Evolutionary conservation across 1,139 yeast species (phyloP), one percentile per base, ranked within the genome.

Genomic region (Saccharomyces pastorianus): DNA sequence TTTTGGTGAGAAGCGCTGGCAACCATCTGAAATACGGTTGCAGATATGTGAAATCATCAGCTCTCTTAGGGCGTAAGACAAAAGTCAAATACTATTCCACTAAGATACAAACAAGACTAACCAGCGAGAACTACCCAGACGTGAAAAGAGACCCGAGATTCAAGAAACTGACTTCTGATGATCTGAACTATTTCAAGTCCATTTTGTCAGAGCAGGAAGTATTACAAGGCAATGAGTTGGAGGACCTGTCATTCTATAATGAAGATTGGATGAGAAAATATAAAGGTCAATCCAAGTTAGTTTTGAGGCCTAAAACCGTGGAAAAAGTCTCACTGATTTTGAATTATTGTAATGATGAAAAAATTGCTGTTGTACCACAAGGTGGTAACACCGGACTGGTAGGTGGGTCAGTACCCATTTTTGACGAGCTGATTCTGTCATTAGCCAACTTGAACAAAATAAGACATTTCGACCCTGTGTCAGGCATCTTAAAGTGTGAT

Each of bases 201-300:
- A 73, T 91, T 31, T 71, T 90, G 57, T 73, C 76, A 1, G 74
- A 71, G 64, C 77, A 72, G 50, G 80, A 71, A 58, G 76, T 79
- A 56, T 70, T 74, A 53, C 79, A 66, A 60, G 84, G 73, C 53
- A 77, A 80, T 3, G 81, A 80, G 8, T 32, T 38, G 3, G 44
- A 47, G 9, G 48, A 51, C 64, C 74, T 91, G 52, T 78, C 80
- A 38, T 81, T 80, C 58, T 89, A 74, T 76, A 93, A 93, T 66
- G 95, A 88, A 68, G 99, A 93, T 70, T 89, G 96, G 95, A 93
- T 91, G 97, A 80, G 90, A 68, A 93, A 93, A 72, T 93, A 91
- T 72, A 78, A 83, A 57, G 99, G 99, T 20, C 89, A 88, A 67
- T 85, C 96, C 0, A 76, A 80, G 64, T 71, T 93, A 51, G 91